These are phyloP conservation scores for Lentinula aciculospora DNA, from an alignment of 768 basidiomycete species.

Conservation along the genomic window DNA sequence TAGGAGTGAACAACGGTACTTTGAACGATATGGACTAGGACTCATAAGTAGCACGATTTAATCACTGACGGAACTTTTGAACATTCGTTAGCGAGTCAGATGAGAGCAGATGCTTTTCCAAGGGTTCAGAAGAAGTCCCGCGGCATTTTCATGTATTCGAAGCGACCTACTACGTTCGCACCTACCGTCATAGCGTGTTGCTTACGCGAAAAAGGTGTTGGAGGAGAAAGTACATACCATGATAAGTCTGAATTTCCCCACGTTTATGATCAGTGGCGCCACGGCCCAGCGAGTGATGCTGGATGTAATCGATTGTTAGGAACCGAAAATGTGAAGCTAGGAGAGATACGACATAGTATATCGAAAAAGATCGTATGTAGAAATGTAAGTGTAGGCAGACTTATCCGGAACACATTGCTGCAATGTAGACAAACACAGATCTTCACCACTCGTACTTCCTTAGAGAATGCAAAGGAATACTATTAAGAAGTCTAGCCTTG, in stretches of 20 bases:
- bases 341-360: background rate
- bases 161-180: too few relatives aligned
- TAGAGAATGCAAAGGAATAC: background rate
- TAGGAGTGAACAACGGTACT: background rate
- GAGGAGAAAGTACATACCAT: too few relatives aligned
- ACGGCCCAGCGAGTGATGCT: background rate
- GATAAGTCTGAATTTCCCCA: too few relatives aligned
- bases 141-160: background rate
- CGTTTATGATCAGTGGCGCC: background rate
- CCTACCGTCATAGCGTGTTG: too few relatives aligned
- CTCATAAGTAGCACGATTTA: background rate
- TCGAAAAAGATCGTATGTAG: background rate
- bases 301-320: background rate
- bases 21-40: background rate
- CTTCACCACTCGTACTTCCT: background rate
- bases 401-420: background rate
- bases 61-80: too few relatives aligned
- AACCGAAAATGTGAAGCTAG: background rate
- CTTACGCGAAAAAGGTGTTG: too few relatives aligned
- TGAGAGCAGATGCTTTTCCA: too few relatives aligned
- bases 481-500: background rate
- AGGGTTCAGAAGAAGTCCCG: background rate
- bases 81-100: too few relatives aligned
- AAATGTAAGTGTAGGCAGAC: background rate
- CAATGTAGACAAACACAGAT: background rate